These are phyloP conservation scores for Thraustotheca clavata DNA, from an alignment of 352 stramenopile species.

Conservation along the genomic window DNA sequence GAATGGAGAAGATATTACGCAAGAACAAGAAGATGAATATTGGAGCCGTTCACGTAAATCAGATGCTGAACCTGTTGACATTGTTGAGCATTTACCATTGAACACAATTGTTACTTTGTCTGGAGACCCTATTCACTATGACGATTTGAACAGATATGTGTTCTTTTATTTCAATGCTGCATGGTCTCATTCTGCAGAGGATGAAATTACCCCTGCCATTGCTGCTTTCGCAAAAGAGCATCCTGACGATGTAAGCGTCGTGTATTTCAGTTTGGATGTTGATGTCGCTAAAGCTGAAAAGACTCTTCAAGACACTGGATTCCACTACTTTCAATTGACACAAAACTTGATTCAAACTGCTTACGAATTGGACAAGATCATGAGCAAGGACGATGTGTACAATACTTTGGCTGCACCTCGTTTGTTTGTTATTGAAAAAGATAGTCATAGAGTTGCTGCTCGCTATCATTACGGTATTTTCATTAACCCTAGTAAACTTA, in stretches of 20 bases:
- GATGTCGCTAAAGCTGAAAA: neutral
- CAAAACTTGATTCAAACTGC: neutral
- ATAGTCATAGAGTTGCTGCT: neutral
- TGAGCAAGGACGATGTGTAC: neutral
- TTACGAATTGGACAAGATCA: constrained; percentile 15
- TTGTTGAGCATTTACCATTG: neutral
- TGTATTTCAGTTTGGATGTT: constrained; percentile 1
- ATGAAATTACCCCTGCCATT: neutral
- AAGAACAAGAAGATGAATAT: constrained; percentile 7
- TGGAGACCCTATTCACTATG: neutral
- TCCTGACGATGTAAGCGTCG: neutral
- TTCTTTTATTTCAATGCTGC: neutral
- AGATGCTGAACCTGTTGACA: neutral
- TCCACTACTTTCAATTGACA: neutral
- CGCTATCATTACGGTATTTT: neutral
- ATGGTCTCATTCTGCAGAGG: neutral
- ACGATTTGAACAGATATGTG: neutral
- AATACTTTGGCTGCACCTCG: constrained; percentile 7
- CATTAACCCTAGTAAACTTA: neutral
- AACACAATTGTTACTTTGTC: neutral
- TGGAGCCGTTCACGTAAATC: neutral
- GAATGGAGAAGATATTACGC: constrained; percentile 3
- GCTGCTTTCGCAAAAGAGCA: neutral
- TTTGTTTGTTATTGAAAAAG: constrained; percentile 6
- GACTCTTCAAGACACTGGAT: neutral